Base-by-base conservation (phyloP, 2,329 filamentous ascomycete genomes). In the Knufia fluminis region DNA sequence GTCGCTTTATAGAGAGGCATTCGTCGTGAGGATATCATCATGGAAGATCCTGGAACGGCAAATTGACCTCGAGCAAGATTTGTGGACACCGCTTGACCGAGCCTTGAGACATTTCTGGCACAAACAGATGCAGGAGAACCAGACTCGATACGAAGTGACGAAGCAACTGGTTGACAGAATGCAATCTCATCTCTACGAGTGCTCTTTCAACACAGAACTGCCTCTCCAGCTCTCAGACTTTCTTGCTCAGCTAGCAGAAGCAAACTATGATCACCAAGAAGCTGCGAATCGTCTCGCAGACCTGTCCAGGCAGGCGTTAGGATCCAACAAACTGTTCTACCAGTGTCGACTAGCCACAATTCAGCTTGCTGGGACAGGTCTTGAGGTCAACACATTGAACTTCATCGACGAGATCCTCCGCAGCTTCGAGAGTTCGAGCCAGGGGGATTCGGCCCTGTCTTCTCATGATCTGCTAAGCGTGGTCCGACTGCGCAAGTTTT, bases 1-100 rank as follows among this genome's bases (percentile, higher is more conserved):
- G n/a, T 50, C 52, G 26, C 19, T 48, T 17, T 28, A 40, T 3
- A 72, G n/a, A 66, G 71, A 52, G 49, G 71, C n/a, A 45, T 69
- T 42, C 64, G 66, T 14, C 55, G 71, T 42, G 68, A 72, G 54
- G 61, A 69, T 50, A 62, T 66, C 35, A 50, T 68, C 68, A 31
- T 73, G 71, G 71, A 65, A 64, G 33, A 40, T 70, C 7, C 63
- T 66, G 3, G 62, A 63, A 2, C 70, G 72, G 54, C 49, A 63
- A n/a, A 66, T 64, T 17, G 65, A 74, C 31, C 60, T 66, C 38
- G 59, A 52, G 3, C 66, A 63, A 48, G 71, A 74, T 44, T 57
- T 73, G 38, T 68, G 67, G 57, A 64, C 67, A 39, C 71, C 69
- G 24, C 61, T 74, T 45, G 57, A 64, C 28, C 63, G 65, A 12